Percentiles rank a stretch among this genome's conserved stretches.
These are phyloP conservation scores for Termitomyces eurrhizus DNA, from an alignment of 768 basidiomycete genomes.

Conservation along the genomic window DNA sequence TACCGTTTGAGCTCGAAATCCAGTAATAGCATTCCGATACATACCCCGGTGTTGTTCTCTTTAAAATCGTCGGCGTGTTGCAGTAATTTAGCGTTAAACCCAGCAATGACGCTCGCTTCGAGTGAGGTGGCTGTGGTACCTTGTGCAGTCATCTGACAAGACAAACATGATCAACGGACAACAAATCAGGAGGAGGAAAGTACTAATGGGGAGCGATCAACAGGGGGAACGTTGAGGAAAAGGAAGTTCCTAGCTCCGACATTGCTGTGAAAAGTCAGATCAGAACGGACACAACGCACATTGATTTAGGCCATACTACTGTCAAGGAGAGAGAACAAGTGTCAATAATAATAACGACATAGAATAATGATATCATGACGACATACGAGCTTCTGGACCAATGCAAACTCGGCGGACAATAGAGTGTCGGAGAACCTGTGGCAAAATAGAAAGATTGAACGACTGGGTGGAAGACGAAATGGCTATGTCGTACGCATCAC, in stretches of 20 bases:
- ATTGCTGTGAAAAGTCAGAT: conserved; percentile 24
- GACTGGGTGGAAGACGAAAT: too few species aligned
- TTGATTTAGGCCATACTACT: conserved; percentile 25
- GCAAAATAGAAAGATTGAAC: too few species aligned
- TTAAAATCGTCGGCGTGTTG: conserved; percentile 38
- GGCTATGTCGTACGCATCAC: too few species aligned
- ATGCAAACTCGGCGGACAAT: conserved; percentile 45
- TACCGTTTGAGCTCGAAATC: neutral
- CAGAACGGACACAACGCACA: neutral
- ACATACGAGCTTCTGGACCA: conserved; percentile 46
- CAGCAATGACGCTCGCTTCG: conserved; percentile 44
- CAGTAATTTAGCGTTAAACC: conserved; percentile 48
- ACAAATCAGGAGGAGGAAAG: neutral
- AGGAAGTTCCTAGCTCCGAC: conserved; percentile 56
- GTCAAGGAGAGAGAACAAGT: neutral
- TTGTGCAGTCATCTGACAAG: conserved; percentile 45
- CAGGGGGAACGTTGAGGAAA: conserved; percentile 42
- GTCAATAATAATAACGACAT: neutral
- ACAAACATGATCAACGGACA: neutral
- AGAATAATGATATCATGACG: neutral
- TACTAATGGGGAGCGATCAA: conserved; percentile 43
- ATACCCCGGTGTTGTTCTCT: conserved; percentile 41
- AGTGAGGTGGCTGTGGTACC: too few species aligned
- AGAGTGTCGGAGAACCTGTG: conserved; percentile 48
- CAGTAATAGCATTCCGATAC: conserved; percentile 12